Evolutionary conservation across 345 rosid genomes (phyloP), one percentile per base, ranked within the genome.

Genomic region (Sonneratia alba): DNA sequence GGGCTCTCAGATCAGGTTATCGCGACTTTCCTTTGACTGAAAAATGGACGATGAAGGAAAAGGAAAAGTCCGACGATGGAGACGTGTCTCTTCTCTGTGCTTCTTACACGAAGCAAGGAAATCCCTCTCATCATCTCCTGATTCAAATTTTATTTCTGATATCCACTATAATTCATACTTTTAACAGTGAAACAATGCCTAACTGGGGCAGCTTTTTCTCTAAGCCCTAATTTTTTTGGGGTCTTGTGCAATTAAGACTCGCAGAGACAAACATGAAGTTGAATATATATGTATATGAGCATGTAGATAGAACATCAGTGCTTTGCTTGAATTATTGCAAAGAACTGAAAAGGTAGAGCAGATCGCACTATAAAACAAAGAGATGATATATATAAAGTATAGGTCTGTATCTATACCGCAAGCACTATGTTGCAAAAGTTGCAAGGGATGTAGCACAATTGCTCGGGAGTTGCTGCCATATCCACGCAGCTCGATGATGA

Each of bases 361-460:
- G 57, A 13, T 37, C 72, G 45, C 55, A 70, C 45, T 70, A 70
- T 67, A 76, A 69, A 66, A 74, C 37, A 72, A 53, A 53, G 45
- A 73, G 59, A 36, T 36, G 36, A 24, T 32, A 42, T 3, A 24
- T 48, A 63, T 9, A 24, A 14, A 69, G 72, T 72, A 73, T 74
- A 86, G 83, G 14, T 13, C 6, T 67, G 21, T 67, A 6, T 72
- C 45, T 36, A 48, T 57, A 94, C 98, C 97, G 96, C 98, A 73
- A 94, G 98, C 81, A 94, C 91, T 71, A 91, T 88, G 81, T 87
- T 91, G 97, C 98, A 94, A 79, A 87, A 94, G 91, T 88, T 90
- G 91, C 98, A 94, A 77, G 96, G 98, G 91, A 94, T 89, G 84
- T 94, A 94, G 87, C 98, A 91, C 81, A 94, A 91, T 75, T 94